Evolutionary conservation across 1,139 yeast species (phyloP), one percentile per base, ranked within the genome.

Genomic region (Kazachstania sp.): DNA sequence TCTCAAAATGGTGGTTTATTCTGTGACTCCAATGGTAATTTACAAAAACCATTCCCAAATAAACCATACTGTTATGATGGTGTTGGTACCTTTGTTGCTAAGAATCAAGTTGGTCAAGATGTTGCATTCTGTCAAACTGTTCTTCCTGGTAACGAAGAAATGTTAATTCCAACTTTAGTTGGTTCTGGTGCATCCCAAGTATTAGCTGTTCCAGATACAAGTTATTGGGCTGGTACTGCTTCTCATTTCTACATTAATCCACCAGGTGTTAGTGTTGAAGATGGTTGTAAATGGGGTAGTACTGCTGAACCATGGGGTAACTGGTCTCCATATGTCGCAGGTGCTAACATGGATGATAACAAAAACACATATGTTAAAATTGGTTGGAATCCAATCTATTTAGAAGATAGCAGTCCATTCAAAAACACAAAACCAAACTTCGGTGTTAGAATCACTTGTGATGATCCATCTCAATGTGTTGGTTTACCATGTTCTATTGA

Each of bases 311-410:
- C 92, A 19, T 71, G 72, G 54, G 96, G 96, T 51, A 86, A 87
- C 74, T 87, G 95, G 95, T 70, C 95, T 26, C 95, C 96, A 26
- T 87, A 85, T 59, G 95, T 87, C 51, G 95, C 94, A 16, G 96
- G 95, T 54, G 87, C 90, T 55, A 86, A 86, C 70, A 78, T 77
- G 69, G 95, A 85, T 64, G 66, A 65, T 49, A 66, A 62, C 48
- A 84, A 86, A 30, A 77, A 78, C 64, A 86, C 95, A 3, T 86
- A 57, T 65, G 84, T 84, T 55, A 87, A 85, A 69, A 78, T 87
- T 62, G 95, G 94, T 45, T 86, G 95, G 94, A 87, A 87, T 67
- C 95, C 96, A 19, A 77, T 83, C 53, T 84, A 85, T 66, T 65
- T 85, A 54, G 90, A 83, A 16, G 43, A 35, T 32, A 32, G 28